phyloP scores from a whole-genome alignment of 495 filamentous ascomycete genomes.

The Tuber umbilicatum region DNA sequence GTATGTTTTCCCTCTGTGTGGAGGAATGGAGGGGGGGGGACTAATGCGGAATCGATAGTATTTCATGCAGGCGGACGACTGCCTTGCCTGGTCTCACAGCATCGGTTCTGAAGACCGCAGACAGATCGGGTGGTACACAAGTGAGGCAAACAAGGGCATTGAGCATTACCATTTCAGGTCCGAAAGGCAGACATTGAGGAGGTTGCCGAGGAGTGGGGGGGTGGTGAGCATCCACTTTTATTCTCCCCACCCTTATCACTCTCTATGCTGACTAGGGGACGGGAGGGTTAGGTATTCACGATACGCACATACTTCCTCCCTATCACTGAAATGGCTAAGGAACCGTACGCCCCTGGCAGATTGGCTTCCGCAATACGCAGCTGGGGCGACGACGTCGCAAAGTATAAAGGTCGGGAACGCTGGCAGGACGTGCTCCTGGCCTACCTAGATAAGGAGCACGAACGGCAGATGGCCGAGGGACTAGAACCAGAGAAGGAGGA shows the following conservation, averaged over 20 bases:
- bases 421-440: constrained; percentile 74
- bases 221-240: constrained; percentile 46
- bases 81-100: constrained; percentile 62
- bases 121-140: constrained; percentile 63
- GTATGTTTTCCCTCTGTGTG: constrained; percentile 11
- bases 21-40: background rate
- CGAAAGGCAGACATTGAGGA: constrained; percentile 68
- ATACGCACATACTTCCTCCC: constrained; percentile 75
- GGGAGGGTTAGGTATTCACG: constrained; percentile 52
- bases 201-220: constrained; percentile 65
- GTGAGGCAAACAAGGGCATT: constrained; percentile 69
- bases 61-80: constrained; percentile 72
- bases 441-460: constrained; percentile 73
- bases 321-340: constrained; percentile 57
- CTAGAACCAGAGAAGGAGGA: constrained; percentile 57
- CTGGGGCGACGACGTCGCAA: constrained; percentile 77
- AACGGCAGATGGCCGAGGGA: constrained; percentile 64
- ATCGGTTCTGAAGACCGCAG: constrained; percentile 68
- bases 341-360: constrained; percentile 64
- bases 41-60: constrained; percentile 48
- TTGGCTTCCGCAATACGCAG: constrained; percentile 68
- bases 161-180: constrained; percentile 71
- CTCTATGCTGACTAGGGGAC: background rate
- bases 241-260: background rate
- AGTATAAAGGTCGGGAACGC: constrained; percentile 76